Evolutionary conservation across 2,329 filamentous ascomycete species (phyloP).

Genomic region (Hypocreales sp.): DNA sequence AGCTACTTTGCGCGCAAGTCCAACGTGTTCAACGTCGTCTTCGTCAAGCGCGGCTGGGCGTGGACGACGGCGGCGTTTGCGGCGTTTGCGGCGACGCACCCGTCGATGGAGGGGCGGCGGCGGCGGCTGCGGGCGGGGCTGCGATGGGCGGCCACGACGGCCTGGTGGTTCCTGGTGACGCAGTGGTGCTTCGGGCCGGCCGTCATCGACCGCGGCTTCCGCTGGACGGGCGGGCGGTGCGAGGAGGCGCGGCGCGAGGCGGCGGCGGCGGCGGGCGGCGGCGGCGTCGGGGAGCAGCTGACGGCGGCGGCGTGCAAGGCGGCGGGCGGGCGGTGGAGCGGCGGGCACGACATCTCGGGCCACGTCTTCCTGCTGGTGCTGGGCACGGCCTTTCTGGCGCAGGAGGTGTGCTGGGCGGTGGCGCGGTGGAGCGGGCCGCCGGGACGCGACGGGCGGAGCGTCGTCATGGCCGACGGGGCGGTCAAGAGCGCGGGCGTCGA

Average conservation of each 20-base stretch:
- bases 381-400: conserved; percentile 63
- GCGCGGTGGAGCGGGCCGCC: conserved; percentile 21
- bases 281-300: conserved; percentile 35
- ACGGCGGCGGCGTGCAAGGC: conserved; percentile 71
- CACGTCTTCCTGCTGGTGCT: conserved; percentile 89
- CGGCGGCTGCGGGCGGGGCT: conserved; percentile 39
- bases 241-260: conserved; percentile 38
- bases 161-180: conserved; percentile 72
- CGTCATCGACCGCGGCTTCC: conserved; percentile 78
- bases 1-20: conserved; percentile 89
- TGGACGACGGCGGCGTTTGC: conserved; percentile 72
- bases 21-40: conserved; percentile 83
- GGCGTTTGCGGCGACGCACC: conserved; percentile 54
- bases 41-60: conserved; percentile 90
- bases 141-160: conserved; percentile 59
- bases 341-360: conserved; percentile 92
- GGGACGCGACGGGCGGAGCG: conserved; percentile 43
- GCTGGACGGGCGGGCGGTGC: conserved; percentile 77
- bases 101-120: conserved; percentile 20
- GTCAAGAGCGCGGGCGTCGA: conserved; percentile 43
- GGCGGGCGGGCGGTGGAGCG: conserved; percentile 69
- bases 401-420: conserved; percentile 57
- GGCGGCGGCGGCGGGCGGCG: conserved; percentile 26
- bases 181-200: conserved; percentile 95
- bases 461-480: conserved; percentile 52